Evolutionary conservation across 148 eudicot species (phyloP), one percentile per base, ranked within the genome.

Genomic region (Heliosperma pusillum): DNA sequence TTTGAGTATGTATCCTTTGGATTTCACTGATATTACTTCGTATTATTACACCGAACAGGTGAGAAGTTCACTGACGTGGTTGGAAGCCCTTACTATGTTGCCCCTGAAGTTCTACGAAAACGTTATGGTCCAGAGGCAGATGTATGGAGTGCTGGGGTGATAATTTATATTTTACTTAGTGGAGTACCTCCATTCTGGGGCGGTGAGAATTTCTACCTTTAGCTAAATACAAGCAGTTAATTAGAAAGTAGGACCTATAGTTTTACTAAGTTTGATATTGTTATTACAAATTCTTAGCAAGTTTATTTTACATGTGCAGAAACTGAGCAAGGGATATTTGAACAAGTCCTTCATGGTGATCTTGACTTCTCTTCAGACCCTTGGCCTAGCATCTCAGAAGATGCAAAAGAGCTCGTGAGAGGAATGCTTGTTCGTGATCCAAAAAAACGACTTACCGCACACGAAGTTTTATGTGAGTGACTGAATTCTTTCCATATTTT

Each of bases 171-270:
- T 64, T 78, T 90, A 58, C 82, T 90, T 27, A 83, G 97, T 79
- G 97, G 97, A 78, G 93, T 89, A 26, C 96, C 97, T 68, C 97
- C 96, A 9, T 93, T 91, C 76, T 93, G 98, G 98, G 97, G 88
- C 36, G 98, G 98, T 93, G 66, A 93, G 89, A 50, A 56, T 77
- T 68, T 13, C 24, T 30, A 56, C 59, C 44, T 65, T 66, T 2
- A 17, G 9, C 27, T 30, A 36, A 30, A 25, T 66, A 29, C 16
- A 59, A 24, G 29, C 25, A 40, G 7, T 59, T 59, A n/a, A 12
- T 63, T 42, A n/a, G 13, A n/a, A 27, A 52, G 27, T 61, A 47
- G 61, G 33, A 71, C 20, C 36, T 61, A 7, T 45, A 75, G 45
- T 40, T 80, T 22, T 36, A 50, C 52, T 21, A 13, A 52, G 57